These are phyloP conservation scores for Condylostoma magnum DNA, from an alignment of 169 alveolate species.

Conservation along the genomic window DNA sequence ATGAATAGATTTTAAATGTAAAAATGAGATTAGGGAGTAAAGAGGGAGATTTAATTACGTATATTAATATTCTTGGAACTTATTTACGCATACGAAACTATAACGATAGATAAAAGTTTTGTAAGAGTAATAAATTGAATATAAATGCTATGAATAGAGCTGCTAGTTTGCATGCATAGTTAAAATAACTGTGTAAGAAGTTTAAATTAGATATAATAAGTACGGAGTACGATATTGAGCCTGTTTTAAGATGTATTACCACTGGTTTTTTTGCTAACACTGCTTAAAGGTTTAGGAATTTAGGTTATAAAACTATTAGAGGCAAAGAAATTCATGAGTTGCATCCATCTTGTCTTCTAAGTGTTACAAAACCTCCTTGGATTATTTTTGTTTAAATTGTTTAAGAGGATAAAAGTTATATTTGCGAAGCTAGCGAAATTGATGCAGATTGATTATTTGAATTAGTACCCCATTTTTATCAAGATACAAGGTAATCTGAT, in stretches of 20 bases:
- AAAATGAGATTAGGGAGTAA: conserved; percentile 90
- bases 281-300: conserved; percentile 88
- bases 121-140: conserved; percentile 59
- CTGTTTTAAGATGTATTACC: conserved; percentile 80
- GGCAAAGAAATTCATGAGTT: conserved; percentile 94
- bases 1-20: conserved; percentile 84
- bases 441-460: conserved; percentile 82
- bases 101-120: conserved; percentile 27
- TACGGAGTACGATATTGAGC: conserved; percentile 63
- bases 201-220: conserved; percentile 57
- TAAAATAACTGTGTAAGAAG: conserved; percentile 71
- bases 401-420: conserved; percentile 71
- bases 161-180: conserved; percentile 67
- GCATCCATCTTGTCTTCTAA: conserved; percentile 96
- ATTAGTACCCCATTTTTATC: conserved; percentile 81
- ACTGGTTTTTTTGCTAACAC: conserved; percentile 93
- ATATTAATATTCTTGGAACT: conserved; percentile 87
- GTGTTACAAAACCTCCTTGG: conserved; percentile 68
- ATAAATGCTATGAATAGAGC: conserved; percentile 70
- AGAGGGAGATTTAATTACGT: conserved; percentile 97
- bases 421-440: conserved; percentile 76
- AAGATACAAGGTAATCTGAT: conserved; percentile 35
- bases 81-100: conserved; percentile 35
- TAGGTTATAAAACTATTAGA: conserved; percentile 93
- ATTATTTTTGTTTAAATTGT: conserved; percentile 79